A percentile compares a stretch with the other conserved stretches of the same genome.
phyloP scores from a whole-genome alignment of 2,329 filamentous ascomycete genomes.

The Pyrenophora teres region DNA sequence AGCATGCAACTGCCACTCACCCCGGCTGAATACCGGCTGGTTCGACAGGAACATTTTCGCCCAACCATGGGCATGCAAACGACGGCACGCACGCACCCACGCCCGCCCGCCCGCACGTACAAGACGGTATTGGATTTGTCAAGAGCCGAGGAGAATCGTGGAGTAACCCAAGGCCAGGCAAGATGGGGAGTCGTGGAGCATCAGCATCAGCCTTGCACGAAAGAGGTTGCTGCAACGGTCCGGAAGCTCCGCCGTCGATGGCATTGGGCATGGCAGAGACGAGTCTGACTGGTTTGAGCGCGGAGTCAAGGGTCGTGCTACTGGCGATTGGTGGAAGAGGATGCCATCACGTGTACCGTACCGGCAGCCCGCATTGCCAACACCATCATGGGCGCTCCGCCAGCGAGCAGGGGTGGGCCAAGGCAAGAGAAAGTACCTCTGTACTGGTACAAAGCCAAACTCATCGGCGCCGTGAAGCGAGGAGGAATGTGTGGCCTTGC shows the following conservation, averaged over 20 bases:
- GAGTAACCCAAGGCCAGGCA: conserved; percentile 7
- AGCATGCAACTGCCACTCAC: conserved; percentile 12
- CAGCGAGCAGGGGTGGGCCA: conserved; percentile 17
- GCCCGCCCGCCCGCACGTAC: conserved; percentile 5
- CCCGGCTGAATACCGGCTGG: conserved; percentile 25
- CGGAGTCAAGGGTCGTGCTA: conserved; percentile 21
- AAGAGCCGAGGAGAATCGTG: conserved; percentile 22
- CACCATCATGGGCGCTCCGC: conserved; percentile 7
- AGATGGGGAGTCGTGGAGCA: conserved; percentile 10
- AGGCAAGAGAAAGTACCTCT: too few species aligned
- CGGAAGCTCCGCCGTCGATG: conserved; percentile 13
- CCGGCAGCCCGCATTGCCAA: conserved; percentile 9
- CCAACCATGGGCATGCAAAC: conserved; percentile 4
- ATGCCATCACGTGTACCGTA: conserved; percentile 19
- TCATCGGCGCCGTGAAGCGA: conserved; percentile 13
- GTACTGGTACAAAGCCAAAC: background rate
- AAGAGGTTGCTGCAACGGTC: conserved; percentile 7
- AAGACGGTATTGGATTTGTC: conserved; percentile 13
- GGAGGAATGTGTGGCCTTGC: conserved; percentile 15
- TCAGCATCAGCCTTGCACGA: conserved; percentile 25
- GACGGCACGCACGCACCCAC: background rate
- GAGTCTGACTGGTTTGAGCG: conserved; percentile 18
- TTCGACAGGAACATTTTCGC: conserved; percentile 28
- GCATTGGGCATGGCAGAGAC: conserved; percentile 12
- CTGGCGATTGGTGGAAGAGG: conserved; percentile 18